Base-by-base conservation (phyloP, 73 alveolate species). In the Paramecium primaurelia region DNA sequence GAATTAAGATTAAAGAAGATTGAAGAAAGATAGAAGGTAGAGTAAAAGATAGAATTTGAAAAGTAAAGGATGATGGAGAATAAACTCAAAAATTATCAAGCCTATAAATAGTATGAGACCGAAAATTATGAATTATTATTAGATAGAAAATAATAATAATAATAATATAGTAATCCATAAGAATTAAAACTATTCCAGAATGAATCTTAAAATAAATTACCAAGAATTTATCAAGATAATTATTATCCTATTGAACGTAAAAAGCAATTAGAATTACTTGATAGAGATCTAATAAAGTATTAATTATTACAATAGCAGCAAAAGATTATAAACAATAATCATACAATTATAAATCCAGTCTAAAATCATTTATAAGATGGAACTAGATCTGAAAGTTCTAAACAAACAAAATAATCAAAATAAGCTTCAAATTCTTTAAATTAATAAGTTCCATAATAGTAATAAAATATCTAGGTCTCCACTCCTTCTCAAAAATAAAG, bases 31-130 rank as follows among this genome's bases (percentile, higher is more conserved):
- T 36, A 36, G 16, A 4, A 10, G 8, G 60, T 75, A 38, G 88
- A 75, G 10, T 75, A 75, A 40, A 75, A 75, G 34, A 75, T 75
- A 14, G 88, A 34, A 38, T 75, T 75, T 16, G 88, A 75, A 42
- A 75, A 75, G 25, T 38, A 75, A 75, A 75, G n/a, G 22, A 9
- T 75, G 37, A 34, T 75, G 32, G 88, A 75, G 22, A 75, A 16
- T 16, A 75, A 75, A 42, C 18, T 75, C 3, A 75, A 75, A 16
- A 38, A 75, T 42, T 75, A 36, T 38, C 25, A 75, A 75, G 36
- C 47, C 2, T 75, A 75, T 12, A 75, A 75, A 75, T 20, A 75
- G 37, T 75, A 75, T 42, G 88, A 75, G 26, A 37, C 58, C 5
- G 88, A 75, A 5, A 75, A 75, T 20, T 75, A 38, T 36, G 68